Conservation (phyloP, 345 rosid genomes). For the Cardamine resedifolia region DNA sequence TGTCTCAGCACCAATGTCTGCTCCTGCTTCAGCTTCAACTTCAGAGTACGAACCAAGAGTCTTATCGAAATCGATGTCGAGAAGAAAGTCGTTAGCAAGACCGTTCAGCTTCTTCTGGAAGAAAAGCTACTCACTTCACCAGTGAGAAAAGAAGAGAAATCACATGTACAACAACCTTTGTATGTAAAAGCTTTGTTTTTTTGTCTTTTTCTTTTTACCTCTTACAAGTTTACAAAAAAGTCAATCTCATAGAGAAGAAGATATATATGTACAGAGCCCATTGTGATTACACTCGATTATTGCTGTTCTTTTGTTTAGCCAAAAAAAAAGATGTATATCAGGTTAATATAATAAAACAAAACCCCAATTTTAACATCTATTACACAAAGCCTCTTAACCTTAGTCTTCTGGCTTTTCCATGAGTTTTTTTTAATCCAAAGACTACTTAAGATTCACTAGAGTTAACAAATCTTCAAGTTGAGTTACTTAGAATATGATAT, state of each 20-base stretch:
- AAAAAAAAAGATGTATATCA: constrained; percentile 24
- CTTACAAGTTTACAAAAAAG: constrained; percentile 39
- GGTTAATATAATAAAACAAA: constrained; percentile 15
- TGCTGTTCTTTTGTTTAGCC: constrained; percentile 26
- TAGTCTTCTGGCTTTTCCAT: too few relatives aligned
- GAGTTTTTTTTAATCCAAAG: too few relatives aligned
- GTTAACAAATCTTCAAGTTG: not conserved
- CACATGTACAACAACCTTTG: constrained; percentile 18
- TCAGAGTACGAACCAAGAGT: constrained; percentile 55
- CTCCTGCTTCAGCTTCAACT: constrained; percentile 27
- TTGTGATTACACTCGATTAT: constrained; percentile 27
- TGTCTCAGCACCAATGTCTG: constrained; percentile 29
- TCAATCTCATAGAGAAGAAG: constrained; percentile 46
- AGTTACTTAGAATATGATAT: constrained; percentile 4
- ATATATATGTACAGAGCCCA: constrained; percentile 58
- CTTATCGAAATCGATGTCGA: constrained; percentile 63
- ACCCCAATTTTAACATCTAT: not conserved
- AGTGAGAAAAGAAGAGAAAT: constrained; percentile 35
- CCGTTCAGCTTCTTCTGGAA: constrained; percentile 83
- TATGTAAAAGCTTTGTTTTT: constrained; percentile 53
- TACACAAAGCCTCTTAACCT: not conserved
- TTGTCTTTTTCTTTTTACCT: constrained; percentile 10
- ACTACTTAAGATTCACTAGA: not conserved
- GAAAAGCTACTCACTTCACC: constrained; percentile 79
- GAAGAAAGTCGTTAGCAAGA: constrained; percentile 65